A percentile compares a stretch with the other conserved stretches of the same genome.
Conservation (phyloP, 495 filamentous ascomycete genomes). For the Lindgomyces ingoldianus region DNA sequence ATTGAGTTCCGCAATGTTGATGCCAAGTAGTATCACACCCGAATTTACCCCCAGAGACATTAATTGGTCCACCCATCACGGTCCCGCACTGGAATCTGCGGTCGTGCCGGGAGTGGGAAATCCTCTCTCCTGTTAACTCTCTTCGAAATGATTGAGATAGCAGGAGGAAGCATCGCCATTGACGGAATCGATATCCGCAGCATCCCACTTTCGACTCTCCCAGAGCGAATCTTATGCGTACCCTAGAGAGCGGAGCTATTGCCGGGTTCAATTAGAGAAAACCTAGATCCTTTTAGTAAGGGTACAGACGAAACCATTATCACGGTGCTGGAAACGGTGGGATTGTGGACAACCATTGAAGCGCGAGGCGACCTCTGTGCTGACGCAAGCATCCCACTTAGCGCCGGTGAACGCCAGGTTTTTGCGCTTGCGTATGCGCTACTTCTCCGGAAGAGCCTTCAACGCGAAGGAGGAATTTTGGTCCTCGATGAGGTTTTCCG, state of each 20-base stretch:
- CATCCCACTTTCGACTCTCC: constrained; percentile 43
- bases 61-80: constrained; percentile 53
- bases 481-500: constrained; percentile 40
- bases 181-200: constrained; percentile 55
- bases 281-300: constrained; percentile 21
- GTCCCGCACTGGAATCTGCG: constrained; percentile 56
- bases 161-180: constrained; percentile 48
- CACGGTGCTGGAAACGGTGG: neutral
- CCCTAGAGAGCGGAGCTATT: neutral
- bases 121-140: constrained; percentile 53
- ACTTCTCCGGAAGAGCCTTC: constrained; percentile 37
- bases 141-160: constrained; percentile 55
- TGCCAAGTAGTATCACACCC: neutral
- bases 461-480: constrained; percentile 18
- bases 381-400: too few species aligned
- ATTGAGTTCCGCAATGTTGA: constrained; percentile 48
- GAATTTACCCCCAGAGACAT: constrained; percentile 50
- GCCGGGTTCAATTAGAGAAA: neutral
- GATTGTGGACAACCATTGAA: constrained; percentile 47
- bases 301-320: constrained; percentile 29
- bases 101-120: constrained; percentile 47
- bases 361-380: constrained; percentile 41
- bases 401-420: constrained; percentile 62
- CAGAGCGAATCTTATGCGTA: neutral
- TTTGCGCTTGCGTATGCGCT: constrained; percentile 62